phyloP scores from a whole-genome alignment of 768 basidiomycete species.

The Podaxis rugospora region DNA sequence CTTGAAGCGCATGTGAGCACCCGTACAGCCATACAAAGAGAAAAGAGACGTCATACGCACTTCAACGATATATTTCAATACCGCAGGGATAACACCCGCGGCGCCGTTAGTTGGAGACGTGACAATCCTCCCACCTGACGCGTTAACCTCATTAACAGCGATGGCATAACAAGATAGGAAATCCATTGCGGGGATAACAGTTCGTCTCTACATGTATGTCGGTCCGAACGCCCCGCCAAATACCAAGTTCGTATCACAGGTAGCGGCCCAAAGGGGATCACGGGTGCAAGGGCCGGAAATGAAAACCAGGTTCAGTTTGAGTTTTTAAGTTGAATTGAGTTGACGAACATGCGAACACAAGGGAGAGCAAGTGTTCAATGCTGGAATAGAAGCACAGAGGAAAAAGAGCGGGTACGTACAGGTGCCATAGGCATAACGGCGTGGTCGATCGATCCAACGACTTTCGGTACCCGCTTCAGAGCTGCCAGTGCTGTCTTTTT shows the following conservation, averaged over 20 bases:
- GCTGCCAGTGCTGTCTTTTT: constrained; percentile 11
- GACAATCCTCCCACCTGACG: constrained; percentile 88
- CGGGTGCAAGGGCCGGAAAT: not conserved
- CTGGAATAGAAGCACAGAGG: not conserved
- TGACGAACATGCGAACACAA: not conserved
- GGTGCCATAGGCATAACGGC: constrained; percentile 78
- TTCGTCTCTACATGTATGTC: constrained; percentile 54
- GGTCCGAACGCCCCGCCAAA: not conserved
- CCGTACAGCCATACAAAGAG: not conserved
- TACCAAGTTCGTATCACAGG: too few species aligned
- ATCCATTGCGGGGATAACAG: constrained; percentile 89
- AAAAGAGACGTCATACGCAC: constrained; percentile 26
- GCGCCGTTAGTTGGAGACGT: constrained; percentile 95
- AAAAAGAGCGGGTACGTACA: constrained; percentile 36
- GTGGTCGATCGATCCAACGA: constrained; percentile 79
- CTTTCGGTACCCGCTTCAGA: constrained; percentile 32
- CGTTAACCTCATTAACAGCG: constrained; percentile 94
- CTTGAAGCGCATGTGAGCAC: constrained; percentile 26
- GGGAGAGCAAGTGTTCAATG: not conserved
- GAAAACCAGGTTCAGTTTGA: not conserved
- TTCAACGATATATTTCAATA: constrained; percentile 86
- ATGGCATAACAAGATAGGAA: constrained; percentile 93
- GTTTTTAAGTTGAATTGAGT: not conserved
- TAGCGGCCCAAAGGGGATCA: not conserved
- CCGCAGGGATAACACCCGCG: constrained; percentile 89